These are phyloP conservation scores for Naganishia cerealis DNA, from an alignment of 1,284 basidiomycete species.

Conservation along the genomic window DNA sequence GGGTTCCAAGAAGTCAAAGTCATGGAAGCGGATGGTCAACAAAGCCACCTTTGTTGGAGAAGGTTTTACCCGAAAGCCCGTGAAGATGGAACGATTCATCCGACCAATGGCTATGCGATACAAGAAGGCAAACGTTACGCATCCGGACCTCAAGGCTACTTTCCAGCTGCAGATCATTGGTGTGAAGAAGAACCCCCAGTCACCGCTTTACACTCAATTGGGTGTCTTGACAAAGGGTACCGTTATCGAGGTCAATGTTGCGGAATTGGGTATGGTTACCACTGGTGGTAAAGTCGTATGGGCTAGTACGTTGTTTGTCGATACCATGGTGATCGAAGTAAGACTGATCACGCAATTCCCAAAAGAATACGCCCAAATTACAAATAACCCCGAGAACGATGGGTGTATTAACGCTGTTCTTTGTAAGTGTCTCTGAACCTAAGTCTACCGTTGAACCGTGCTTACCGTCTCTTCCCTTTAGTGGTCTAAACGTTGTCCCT, in stretches of 20 bases:
- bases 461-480: background rate
- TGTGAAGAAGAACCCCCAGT: conserved; percentile 99
- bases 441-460: background rate
- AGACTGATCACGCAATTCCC: conserved; percentile 1
- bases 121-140: conserved; percentile 98
- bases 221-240: conserved; percentile 99
- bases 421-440: conserved; percentile 59
- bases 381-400: conserved; percentile 93
- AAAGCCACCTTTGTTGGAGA: conserved; percentile 99
- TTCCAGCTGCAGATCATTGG: conserved; percentile 98
- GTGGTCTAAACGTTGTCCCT: conserved; percentile 13
- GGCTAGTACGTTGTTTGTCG: conserved; percentile 54
- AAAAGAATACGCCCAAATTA: conserved; percentile 95
- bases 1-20: conserved; percentile 93
- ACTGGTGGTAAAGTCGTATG: conserved; percentile 86
- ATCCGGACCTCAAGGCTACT: conserved; percentile 96
- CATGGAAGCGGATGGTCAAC: conserved; percentile 99
- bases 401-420: conserved; percentile 94
- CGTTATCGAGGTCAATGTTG: conserved; percentile 96
- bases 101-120: conserved; percentile 95
- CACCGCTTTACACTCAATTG: conserved; percentile 84
- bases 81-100: conserved; percentile 98
- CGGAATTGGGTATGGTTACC: conserved; percentile 96
- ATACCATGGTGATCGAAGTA: background rate
- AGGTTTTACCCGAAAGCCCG: conserved; percentile 95